phyloP scores from a whole-genome alignment of 129 eudicot species.

The Escallonia rubra region DNA sequence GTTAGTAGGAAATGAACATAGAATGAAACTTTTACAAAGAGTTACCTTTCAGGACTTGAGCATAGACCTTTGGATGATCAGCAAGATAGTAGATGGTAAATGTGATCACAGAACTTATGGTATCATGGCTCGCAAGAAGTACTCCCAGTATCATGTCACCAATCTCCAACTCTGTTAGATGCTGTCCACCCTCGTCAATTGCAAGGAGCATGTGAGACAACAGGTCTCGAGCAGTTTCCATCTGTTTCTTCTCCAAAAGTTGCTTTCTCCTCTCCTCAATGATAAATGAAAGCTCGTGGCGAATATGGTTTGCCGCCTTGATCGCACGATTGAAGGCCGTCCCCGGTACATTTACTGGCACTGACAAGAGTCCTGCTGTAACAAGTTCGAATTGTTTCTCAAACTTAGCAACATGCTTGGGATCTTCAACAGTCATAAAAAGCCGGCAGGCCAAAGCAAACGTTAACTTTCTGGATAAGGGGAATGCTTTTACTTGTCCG shows the following conservation, averaged over 20 bases:
- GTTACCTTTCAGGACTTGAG: conserved; percentile 14
- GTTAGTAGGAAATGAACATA: neutral
- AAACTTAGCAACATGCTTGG: neutral
- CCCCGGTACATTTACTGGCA: conserved; percentile 6
- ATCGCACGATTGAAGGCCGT: conserved; percentile 7
- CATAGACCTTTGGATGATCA: conserved; percentile 13
- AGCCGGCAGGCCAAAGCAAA: conserved; percentile 9
- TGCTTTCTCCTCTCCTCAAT: conserved; percentile 9
- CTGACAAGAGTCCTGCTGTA: neutral
- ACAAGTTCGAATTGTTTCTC: neutral
- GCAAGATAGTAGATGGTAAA: conserved; percentile 15
- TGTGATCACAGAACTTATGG: conserved; percentile 1
- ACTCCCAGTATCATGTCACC: conserved; percentile 1
- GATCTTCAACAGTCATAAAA: conserved; percentile 5
- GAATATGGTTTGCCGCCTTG: conserved; percentile 5
- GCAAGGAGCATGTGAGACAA: conserved; percentile 7
- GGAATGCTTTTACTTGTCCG: neutral
- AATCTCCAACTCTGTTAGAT: conserved; percentile 2
- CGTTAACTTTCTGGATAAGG: neutral
- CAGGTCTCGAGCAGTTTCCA: neutral
- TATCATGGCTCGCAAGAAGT: conserved; percentile 8
- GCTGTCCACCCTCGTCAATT: conserved; percentile 3
- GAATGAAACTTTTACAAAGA: neutral
- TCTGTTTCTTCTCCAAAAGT: neutral
- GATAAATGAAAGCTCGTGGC: neutral